phyloP scores from a whole-genome alignment of 257 asterid species.

The Solanum tacnaense region DNA sequence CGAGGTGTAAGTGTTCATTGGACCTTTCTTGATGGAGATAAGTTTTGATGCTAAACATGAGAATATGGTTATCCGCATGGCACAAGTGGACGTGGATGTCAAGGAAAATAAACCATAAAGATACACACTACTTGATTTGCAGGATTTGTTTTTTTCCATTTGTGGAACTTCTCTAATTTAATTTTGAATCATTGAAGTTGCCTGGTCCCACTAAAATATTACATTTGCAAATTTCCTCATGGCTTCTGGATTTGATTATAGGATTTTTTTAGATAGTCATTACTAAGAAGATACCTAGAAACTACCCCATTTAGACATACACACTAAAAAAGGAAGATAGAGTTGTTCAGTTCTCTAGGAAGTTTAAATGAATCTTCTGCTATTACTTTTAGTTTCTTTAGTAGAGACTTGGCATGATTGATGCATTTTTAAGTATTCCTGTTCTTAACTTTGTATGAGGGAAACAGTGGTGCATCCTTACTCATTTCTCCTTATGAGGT shows the following conservation, averaged over 20 bases:
- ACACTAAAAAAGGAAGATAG: background rate
- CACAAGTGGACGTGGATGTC: conserved; percentile 10
- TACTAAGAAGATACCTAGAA: background rate
- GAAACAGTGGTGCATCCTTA: background rate
- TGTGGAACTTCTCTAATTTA: background rate
- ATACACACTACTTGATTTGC: background rate
- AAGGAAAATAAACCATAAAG: background rate
- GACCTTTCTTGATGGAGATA: conserved; percentile 30
- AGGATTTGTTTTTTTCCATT: background rate
- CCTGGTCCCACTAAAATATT: background rate
- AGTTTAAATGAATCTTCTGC: background rate
- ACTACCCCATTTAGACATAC: background rate
- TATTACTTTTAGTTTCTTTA: background rate
- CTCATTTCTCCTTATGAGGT: background rate
- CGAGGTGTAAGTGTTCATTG: conserved; percentile 91
- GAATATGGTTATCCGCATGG: conserved; percentile 25
- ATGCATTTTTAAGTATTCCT: background rate
- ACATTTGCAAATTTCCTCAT: background rate
- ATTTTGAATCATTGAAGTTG: background rate
- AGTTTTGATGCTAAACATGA: conserved; percentile 28
- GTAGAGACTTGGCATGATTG: background rate
- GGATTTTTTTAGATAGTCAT: background rate
- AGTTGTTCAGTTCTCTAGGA: background rate
- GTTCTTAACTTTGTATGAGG: background rate
- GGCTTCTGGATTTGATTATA: background rate